Evolutionary conservation across 1,284 basidiomycete genomes (phyloP), one percentile per base, ranked within the genome.

Genomic region (Sanguinoderma infundibulare): DNA sequence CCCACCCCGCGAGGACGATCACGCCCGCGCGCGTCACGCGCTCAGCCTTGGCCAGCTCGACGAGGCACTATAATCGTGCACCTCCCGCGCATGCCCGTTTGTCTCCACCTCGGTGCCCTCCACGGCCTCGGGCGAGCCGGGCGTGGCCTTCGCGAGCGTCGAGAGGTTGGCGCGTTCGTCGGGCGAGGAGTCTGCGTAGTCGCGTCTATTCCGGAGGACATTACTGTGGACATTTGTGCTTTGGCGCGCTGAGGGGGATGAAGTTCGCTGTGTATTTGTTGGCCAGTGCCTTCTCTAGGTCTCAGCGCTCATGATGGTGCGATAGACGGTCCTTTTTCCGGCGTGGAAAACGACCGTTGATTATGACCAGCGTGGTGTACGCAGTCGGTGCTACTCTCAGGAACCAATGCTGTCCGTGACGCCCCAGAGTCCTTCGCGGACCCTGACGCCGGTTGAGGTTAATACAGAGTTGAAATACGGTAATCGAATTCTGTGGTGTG

Each of bases 51-150:
- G 73, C 66, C 26, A 73, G 55, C 50, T 67, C 69, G 9, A 65
- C 68, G 1, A 76, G 62, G 57, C n/a, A n/a, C n/a, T n/a, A n/a
- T 74, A 73, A 10, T 62, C 66, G 17, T 70, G 58, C 65, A 55
- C 67, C 54, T 54, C 74, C n/a, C 71, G n/a, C 57, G 61, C 39
- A 6, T 61, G 64, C 2, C 26, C 55, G 36, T 32, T 53, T 30
- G 65, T 63, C 42, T 72, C 24, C 30, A 52, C 26, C 14, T 36
- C 39, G 26, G 66, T 64, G 3, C 39, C 53, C 3, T 26, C 35
- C 20, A 30, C 28, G 10, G 39, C 40, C n/a, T 39, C 52, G 24
- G 55, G 22, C 2, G 49, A 36, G 20, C 49, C 49, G 9, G 30
- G 60, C 42, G 14, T 5, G 17, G 60, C 60, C 1, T 49, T 38